Base-by-base conservation (phyloP, 441 rosid species). In the Croton setiger region DNA sequence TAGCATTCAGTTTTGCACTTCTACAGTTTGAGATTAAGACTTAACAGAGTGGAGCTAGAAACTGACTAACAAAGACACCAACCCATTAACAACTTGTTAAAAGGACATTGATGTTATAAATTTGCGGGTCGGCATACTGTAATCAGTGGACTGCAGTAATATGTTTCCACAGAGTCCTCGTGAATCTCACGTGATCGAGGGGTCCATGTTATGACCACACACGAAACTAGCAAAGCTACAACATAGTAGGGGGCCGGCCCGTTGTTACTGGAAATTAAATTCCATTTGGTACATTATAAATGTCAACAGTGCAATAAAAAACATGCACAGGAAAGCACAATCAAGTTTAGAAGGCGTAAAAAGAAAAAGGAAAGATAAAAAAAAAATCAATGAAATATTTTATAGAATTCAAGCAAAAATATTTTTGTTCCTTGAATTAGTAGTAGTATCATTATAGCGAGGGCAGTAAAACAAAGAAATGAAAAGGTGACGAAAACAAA, bases 171-270 rank as follows among this genome's bases (percentile, higher is more conserved):
- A 76, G 15, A 68, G 64, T n/a, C 71, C 78, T 79, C 75, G 76
- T 81, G 89, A 84, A 72, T 43, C 73, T 77, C 87, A 86, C 67
- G 83, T 81, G 86, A 61, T 66, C 74, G 53, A 56, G 86, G 72
- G 86, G 70, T 31, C 61, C 61, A 31, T 76, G 54, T 41, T 43
- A 53, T 76, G 68, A 70, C 63, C 78, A 69, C 79, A 67, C 81
- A 64, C 72, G 66, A 70, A 70, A 71, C 73, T 68, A 75, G 69
- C 70, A 72, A 72, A 15, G 49, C 41, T 52, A 60, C 76, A 75
- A 80, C 69, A 67, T 68, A 61, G 90, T 82, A 88, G 87, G 96
- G 96, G 92, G 91, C 83, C 87, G 75, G 66, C 72, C 83, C 69
- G 55, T 49, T 31, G 41, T 78, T 64, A 64, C 70, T 66, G 36